A percentile compares a stretch with the other conserved stretches of the same genome.
Evolutionary conservation across 345 rosid species (phyloP).

Genomic region (Gossypium ekmanianum): DNA sequence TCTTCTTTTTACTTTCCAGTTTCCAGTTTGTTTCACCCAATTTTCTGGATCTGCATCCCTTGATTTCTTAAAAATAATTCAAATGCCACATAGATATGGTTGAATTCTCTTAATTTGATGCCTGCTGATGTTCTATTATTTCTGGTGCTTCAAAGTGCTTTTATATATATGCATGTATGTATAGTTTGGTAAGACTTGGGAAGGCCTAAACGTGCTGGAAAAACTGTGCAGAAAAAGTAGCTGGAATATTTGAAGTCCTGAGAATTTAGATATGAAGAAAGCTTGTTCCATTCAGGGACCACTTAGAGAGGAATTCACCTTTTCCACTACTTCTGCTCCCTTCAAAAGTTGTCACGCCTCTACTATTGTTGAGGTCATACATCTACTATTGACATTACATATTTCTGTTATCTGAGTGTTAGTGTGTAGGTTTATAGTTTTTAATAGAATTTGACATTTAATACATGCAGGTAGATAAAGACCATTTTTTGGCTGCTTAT

Average conservation of each 20-base stretch:
- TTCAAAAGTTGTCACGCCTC: conserved; percentile 90
- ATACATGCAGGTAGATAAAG: conserved; percentile 49
- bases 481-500: conserved; percentile 76
- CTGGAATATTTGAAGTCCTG: conserved; percentile 8
- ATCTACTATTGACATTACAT: conserved; percentile 70
- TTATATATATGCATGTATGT: not conserved
- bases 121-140: too few species aligned
- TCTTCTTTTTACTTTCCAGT: too few species aligned
- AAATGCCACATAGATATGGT: not conserved
- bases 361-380: conserved; percentile 68
- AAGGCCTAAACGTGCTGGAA: not conserved
- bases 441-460: not conserved
- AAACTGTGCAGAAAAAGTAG: conserved; percentile 6
- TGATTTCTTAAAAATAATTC: not conserved
- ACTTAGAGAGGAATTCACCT: conserved; percentile 60
- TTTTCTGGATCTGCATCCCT: too few species aligned
- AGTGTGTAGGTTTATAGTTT: not conserved
- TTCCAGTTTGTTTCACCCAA: too few species aligned
- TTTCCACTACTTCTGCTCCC: conserved; percentile 60
- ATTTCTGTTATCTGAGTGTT: not conserved
- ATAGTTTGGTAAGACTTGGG: not conserved
- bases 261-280: conserved; percentile 32
- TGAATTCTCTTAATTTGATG: not conserved
- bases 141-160: not conserved
- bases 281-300: conserved; percentile 25